Evolutionary conservation across 345 rosid species (phyloP), one percentile per base, ranked within the genome.

Genomic region (Eucalyptus shirleyi): DNA sequence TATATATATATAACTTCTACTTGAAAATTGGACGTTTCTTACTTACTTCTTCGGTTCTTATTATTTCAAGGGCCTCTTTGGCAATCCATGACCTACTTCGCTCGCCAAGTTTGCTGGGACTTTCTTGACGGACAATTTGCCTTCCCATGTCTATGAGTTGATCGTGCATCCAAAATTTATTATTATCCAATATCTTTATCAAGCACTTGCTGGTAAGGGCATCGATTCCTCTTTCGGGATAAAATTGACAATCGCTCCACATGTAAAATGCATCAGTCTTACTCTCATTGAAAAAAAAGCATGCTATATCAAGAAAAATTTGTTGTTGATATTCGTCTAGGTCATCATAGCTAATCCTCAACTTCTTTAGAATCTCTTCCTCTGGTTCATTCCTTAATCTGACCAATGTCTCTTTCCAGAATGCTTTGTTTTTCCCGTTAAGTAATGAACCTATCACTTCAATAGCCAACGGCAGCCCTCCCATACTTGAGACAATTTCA

Each of bases 261-360:
- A 40, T 40, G 5, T 40, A 5, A 40, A 40, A 1, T 40, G 40
- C 40, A 40, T 5, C 5, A 1, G 5, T 40, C 5, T 40, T 88
- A 0, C 13, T 23, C n/a, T 55, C 18, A 17, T 56, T 24, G 30
- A 17, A 34, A 65, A 51, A 7, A 4, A 88, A 42, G 26, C 90
- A 88, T 4, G 90, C 90, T 56, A 88, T 88, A 56, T 88, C 90
- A 2, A 88, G 90, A 83, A 82, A 88, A 23, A 82, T 88, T 42
- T 88, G 30, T n/a, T 88, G 34, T 0, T 88, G 55, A 51, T n/a
- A 10, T 34, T 19, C 3, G 0, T 42, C n/a, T 5, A 88, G 90
- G 8, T 10, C 28, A 4, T 88, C 90, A 82, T 32, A 88, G 19
- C 90, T 88, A 50, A 88, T 83, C 44, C 14, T 81, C 3, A 88